Conservation (phyloP, 148 eudicot genomes). For the Fagopyrum homotropicum region DNA sequence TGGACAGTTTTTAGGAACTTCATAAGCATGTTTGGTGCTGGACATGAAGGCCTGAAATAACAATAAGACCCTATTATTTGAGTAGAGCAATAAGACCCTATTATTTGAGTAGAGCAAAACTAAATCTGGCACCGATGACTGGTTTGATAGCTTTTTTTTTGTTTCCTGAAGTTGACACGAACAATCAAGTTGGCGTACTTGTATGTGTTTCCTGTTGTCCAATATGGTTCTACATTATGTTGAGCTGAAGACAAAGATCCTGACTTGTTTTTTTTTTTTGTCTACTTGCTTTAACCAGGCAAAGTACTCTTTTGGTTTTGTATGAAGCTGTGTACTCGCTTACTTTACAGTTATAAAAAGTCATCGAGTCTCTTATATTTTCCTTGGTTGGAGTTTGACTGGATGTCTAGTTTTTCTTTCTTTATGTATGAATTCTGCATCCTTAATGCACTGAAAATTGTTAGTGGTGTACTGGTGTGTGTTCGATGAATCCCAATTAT, state of each 20-base stretch:
- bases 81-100: no score
- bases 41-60: no score
- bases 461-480: neutral
- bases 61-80: no score
- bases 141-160: no score
- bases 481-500: neutral
- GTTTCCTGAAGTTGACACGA: no score
- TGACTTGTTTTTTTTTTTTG: neutral
- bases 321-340: neutral
- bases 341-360: no score
- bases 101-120: no score
- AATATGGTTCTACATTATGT: neutral
- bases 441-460: neutral
- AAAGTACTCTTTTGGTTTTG: neutral
- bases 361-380: neutral
- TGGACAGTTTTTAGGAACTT: no score
- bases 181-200: neutral
- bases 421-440: neutral
- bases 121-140: no score
- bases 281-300: neutral
- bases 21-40: no score
- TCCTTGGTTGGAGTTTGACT: neutral
- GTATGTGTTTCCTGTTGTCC: neutral
- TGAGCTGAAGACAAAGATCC: neutral
- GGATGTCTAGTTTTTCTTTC: neutral